Conservation (phyloP, 371 early-diverging fungal genomes). For the Blakeslea trispora region DNA sequence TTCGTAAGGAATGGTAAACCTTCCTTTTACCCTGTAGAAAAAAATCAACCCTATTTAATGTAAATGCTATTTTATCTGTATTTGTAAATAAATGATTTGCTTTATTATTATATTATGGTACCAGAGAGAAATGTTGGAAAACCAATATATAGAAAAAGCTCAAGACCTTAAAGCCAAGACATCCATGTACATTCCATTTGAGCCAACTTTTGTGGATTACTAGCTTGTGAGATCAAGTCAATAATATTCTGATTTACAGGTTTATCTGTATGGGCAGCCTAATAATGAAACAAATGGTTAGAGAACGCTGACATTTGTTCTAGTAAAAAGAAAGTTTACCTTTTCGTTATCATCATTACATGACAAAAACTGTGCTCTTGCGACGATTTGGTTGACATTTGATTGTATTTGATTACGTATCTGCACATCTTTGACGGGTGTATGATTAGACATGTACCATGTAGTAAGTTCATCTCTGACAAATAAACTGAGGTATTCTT, state of each 20-base stretch:
- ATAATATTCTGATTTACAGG: slow-evolving; percentile 81
- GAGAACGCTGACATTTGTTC: neutral
- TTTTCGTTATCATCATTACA: slow-evolving; percentile 75
- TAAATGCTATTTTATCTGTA: neutral
- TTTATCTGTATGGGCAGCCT: slow-evolving; percentile 43
- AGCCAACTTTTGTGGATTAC: slow-evolving; percentile 89
- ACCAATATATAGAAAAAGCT: too few species aligned
- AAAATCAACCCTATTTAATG: neutral
- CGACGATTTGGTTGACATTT: slow-evolving; percentile 71
- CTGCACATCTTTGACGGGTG: slow-evolving; percentile 57
- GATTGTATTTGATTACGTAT: slow-evolving; percentile 63
- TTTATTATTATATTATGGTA: neutral
- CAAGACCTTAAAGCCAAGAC: slow-evolving; percentile 67
- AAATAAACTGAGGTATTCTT: slow-evolving; percentile 82
- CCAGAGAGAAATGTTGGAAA: too few species aligned
- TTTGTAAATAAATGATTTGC: neutral
- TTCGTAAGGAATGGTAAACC: slow-evolving; percentile 29
- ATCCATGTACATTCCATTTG: slow-evolving; percentile 90
- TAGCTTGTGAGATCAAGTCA: slow-evolving; percentile 88
- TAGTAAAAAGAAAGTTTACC: slow-evolving; percentile 7
- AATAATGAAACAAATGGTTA: neutral
- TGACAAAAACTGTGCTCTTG: slow-evolving; percentile 71
- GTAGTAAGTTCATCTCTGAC: slow-evolving; percentile 90
- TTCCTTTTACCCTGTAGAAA: neutral
- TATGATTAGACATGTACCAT: slow-evolving; percentile 66